Conservation (phyloP, 2,329 filamentous ascomycete genomes). For the Diaporthe caulivora region DNA sequence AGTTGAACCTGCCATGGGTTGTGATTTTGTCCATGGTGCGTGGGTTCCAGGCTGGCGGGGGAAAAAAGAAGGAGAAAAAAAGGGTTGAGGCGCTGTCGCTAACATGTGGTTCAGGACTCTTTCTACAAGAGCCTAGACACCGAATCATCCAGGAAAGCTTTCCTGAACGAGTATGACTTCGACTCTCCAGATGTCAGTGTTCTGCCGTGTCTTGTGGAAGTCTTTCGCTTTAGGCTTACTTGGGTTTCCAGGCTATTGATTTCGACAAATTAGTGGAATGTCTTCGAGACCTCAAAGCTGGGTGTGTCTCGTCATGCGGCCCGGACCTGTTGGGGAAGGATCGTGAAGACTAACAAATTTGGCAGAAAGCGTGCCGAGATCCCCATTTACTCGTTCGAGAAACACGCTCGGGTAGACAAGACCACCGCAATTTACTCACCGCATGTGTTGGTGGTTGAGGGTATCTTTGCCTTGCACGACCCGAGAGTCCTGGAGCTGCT, state of each 20-base stretch:
- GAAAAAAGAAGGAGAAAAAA: neutral
- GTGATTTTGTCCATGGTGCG: constrained; percentile 95
- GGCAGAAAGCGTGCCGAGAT: constrained; percentile 87
- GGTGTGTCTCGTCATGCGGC: constrained; percentile 68
- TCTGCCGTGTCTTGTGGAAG: neutral
- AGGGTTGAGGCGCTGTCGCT: neutral
- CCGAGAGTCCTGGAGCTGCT: constrained; percentile 85
- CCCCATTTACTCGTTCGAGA: constrained; percentile 93
- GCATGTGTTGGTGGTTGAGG: constrained; percentile 94
- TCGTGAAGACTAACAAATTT: constrained; percentile 36
- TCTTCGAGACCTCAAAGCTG: constrained; percentile 87
- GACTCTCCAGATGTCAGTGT: constrained; percentile 80
- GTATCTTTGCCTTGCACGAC: constrained; percentile 95
- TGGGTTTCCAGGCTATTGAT: constrained; percentile 76
- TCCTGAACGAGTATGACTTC: constrained; percentile 94
- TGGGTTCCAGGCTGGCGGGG: constrained; percentile 33
- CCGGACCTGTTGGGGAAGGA: neutral
- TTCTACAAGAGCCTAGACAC: constrained; percentile 92
- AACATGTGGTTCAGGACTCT: constrained; percentile 75
- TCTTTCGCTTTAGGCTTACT: neutral
- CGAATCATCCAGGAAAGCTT: constrained; percentile 84
- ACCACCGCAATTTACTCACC: constrained; percentile 95
- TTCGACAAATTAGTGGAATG: constrained; percentile 89
- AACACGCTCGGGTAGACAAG: constrained; percentile 83
- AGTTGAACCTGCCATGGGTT: constrained; percentile 95